Base-by-base conservation (phyloP, 2,329 filamentous ascomycete genomes). In the Neonectria faginata region DNA sequence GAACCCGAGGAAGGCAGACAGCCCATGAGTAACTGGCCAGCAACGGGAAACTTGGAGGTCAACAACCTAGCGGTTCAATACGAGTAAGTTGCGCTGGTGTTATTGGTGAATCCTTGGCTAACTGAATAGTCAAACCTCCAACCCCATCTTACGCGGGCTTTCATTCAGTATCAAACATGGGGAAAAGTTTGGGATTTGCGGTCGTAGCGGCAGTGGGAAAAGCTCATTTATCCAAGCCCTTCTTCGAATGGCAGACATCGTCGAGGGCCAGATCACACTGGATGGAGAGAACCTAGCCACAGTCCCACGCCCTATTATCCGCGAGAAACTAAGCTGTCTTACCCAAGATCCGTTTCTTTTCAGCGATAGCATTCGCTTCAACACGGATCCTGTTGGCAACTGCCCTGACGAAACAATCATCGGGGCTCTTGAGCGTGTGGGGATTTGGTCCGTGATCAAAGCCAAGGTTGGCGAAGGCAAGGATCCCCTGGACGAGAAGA, bases 271-370 rank as follows among this genome's bases (percentile, higher is more conserved):
- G 3, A 82, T 88, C 29, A 72, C 68, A 2, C 75, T 88, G 14
- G 85, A 87, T 50, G 80, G 79, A 2, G 65, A 84, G 12, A 80
- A 85, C 42, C 70, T 77, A 1, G 64, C 71, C 2, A 64, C 5
- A 3, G 20, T 79, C 4, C 73, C 77, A 0, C 70, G 75, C 7
- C 57, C 69, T 4, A 14, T 72, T 25, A 61, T 78, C 20, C 77
- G 78, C 9, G 65, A 75, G 11, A 69, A 67, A 5, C 73, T 87
- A 10, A 82, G 82, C 44, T 81, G 80, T 8, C 72, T 87, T 7
- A 83, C 86, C 0, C 86, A 88, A 74, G 86, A 88, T 36, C 79
- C 84, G 0, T 81, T 86, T 58, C 79, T 86, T 18, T 79, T 88
- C 25, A 79, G 79, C 2, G 83, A 84, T 16, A 83, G 77, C 0